Conservation (phyloP, 768 basidiomycete species). For the Pleurotus sapidus region DNA sequence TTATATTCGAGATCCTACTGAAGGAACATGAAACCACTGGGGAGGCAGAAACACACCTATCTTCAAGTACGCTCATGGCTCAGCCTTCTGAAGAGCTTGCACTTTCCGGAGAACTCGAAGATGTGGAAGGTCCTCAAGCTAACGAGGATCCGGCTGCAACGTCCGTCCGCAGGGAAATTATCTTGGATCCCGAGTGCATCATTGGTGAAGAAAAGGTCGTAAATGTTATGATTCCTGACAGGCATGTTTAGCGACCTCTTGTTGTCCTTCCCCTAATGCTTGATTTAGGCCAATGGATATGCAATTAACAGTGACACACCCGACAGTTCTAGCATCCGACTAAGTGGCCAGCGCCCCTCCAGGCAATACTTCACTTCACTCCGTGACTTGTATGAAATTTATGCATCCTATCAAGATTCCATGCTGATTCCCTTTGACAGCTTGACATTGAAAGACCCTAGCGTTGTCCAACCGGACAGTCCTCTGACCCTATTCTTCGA, state of each 20-base stretch:
- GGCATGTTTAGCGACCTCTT: constrained; percentile 31
- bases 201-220: constrained; percentile 34
- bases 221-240: constrained; percentile 56
- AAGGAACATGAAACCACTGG: constrained; percentile 8
- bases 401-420: not conserved
- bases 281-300: constrained; percentile 53
- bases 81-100: not conserved
- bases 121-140: not conserved
- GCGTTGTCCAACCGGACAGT: constrained; percentile 38
- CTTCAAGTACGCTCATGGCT: not conserved
- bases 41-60: not conserved
- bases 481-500: constrained; percentile 39
- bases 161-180: not conserved
- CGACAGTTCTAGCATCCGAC: constrained; percentile 19
- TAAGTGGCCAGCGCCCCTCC: constrained; percentile 39
- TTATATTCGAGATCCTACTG: constrained; percentile 40
- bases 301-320: constrained; percentile 41
- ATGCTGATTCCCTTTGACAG: constrained; percentile 22
- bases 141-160: not conserved
- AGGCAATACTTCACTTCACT: constrained; percentile 29
- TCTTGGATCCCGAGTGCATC: constrained; percentile 20
- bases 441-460: constrained; percentile 23
- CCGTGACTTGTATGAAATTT: not conserved
- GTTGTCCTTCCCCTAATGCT: not conserved
- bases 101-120: not conserved